Evolutionary conservation across 106 monocot genomes (phyloP), one percentile per base, ranked within the genome.

Genomic region (Ottelia alismoides): DNA sequence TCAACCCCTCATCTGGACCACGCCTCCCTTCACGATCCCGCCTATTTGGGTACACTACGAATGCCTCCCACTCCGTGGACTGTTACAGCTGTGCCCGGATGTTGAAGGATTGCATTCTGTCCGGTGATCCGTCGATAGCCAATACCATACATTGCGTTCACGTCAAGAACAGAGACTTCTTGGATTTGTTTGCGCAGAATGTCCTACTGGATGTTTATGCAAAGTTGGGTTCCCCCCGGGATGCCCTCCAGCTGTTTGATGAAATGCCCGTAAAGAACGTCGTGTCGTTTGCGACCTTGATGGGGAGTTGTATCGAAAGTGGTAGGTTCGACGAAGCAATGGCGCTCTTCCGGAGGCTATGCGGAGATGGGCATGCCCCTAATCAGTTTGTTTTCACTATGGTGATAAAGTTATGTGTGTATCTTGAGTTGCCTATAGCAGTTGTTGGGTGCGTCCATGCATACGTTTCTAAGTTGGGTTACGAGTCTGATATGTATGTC

Each of bases 311-410:
- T 50, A 24, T 61, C 7, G 57, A 61, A 18, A 26, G 24, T 16
- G 64, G 49, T n/a, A 43, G 68, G 2, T 70, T 75, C 17, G 0
- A 16, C 2, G 45, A 72, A 30, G 78, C 80, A 0, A 44, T 45
- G 22, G 23, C 20, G n/a, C 74, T 93, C 32, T 66, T 93, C 47
- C 25, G 46, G 2, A 64, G 61, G 57, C 66, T 93, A 30, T 60
- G 75, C 32, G 63, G 75, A 28, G 87, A 92, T 50, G 83, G 80
- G 10, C 72, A 77, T 31, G 75, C 75, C 56, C 74, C 87, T 53
- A 92, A 75, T 35, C 76, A 83, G 1, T 83, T 77, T 62, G 79
- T 87, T 31, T 83, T 92, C 61, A 87, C 92, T 0, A 72, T 72
- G 0, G 66, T 70, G n/a, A 31, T 87, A 18, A 83, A 92, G 67